Evolutionary conservation across 2,329 filamentous ascomycete genomes (phyloP).

Genomic region (Emmonsia crescens): DNA sequence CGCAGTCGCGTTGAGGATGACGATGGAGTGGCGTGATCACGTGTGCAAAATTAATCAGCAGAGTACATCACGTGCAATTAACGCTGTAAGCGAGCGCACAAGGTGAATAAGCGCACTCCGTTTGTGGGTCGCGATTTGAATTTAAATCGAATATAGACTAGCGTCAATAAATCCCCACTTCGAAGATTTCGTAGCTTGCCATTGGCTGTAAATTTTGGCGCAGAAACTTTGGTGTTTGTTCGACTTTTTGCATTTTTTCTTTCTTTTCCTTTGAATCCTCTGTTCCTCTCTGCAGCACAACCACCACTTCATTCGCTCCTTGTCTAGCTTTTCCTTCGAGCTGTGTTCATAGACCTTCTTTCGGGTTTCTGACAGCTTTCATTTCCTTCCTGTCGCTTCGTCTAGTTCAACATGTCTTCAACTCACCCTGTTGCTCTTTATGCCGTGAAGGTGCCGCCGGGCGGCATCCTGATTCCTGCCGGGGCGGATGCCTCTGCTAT

Average conservation of each 20-base stretch:
- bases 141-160: background rate
- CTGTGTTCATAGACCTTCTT: background rate
- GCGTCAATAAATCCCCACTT: background rate
- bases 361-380: background rate
- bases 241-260: constrained; percentile 11
- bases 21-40: background rate
- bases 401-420: constrained; percentile 33
- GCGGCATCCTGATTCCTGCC: constrained; percentile 71
- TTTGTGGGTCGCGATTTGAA: background rate
- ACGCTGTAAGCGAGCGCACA: background rate
- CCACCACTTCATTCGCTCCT: constrained; percentile 2
- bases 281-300: constrained; percentile 6
- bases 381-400: background rate
- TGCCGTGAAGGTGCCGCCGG: constrained; percentile 80
- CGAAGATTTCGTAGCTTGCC: background rate
- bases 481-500: constrained; percentile 69
- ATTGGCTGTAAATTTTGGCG: background rate
- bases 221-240: constrained; percentile 12
- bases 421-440: constrained; percentile 66
- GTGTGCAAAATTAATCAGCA: background rate
- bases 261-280: constrained; percentile 10
- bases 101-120: constrained; percentile 2
- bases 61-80: background rate
- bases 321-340: constrained; percentile 4
- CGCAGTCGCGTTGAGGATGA: background rate